Base-by-base conservation (phyloP, 2,329 filamentous ascomycete genomes). In the Dendryphion nanum region DNA sequence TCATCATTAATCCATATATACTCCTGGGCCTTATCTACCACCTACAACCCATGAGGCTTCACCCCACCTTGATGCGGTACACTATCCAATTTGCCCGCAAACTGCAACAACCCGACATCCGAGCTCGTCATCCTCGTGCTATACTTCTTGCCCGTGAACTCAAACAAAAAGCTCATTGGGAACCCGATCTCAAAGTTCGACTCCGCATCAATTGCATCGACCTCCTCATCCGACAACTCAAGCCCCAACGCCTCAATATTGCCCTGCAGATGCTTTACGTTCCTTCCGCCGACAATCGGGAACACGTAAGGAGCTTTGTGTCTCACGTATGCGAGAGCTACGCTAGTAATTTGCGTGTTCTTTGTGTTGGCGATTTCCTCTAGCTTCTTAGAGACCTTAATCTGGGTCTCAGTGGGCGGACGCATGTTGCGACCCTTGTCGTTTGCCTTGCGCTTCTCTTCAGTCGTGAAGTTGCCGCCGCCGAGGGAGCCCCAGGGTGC, bases 201-300 rank as follows among this genome's bases (percentile, higher is more conserved):
- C 10, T 75, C 72, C 3, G 55, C 57, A 44, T 83, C 79, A 40
- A 83, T 76, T 43, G 74, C 70, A 18, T 66, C 58, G 6, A 82
- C 65, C 37, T 83, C 76, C 6, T 76, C 70, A 0, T 72, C 63
- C 0, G 70, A 71, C 34, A 83, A 60, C 17, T 57, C 48, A 21
- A 83, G 55, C 4, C 55, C 67, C 38, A 83, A 51, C 0, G 76
- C 78, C 50, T 75, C 67, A 41, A 83, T 78, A 51, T 81, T 82
- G 13, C 70, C 77, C 77, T 81, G 78, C 34, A 90, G 66, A 57
- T 89, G 85, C 30, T 83, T 79, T 6, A 86, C 61, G 51, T 82
- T 89, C n/a, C 85, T 74, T 0, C 83, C 82, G 5, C 86, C 85
- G 6, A 89, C 73, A 21, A 90, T 81, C 0, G 86, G 86, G 53